Conservation (phyloP, 805 yeast species). For the Cyberlindnera mississippiensis region DNA sequence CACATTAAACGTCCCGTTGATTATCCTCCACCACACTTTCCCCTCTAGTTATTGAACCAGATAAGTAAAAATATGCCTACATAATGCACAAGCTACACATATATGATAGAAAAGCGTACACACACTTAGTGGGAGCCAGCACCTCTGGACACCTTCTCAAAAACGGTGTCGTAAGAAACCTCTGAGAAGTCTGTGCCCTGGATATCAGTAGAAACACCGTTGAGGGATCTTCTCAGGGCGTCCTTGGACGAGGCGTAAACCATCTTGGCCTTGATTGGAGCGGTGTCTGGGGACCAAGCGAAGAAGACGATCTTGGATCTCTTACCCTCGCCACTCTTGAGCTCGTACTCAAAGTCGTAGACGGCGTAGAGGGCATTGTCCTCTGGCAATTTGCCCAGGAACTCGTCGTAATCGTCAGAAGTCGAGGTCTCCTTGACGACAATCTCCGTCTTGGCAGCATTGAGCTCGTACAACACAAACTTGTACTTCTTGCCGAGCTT, state of each 20-base stretch:
- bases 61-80: no score
- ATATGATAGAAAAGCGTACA: not conserved
- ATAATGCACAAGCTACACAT: not conserved
- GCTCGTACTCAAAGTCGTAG: slow-evolving; percentile 94
- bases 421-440: slow-evolving; percentile 82
- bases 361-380: slow-evolving; percentile 95
- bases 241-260: slow-evolving; percentile 98
- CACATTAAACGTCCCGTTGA: no score
- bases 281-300: slow-evolving; percentile 98
- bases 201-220: slow-evolving; percentile 89
- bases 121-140: slow-evolving; percentile 16
- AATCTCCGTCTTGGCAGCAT: slow-evolving; percentile 85
- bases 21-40: no score
- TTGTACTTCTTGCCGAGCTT: slow-evolving; percentile 89
- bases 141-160: slow-evolving; percentile 73
- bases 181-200: slow-evolving; percentile 98
- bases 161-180: slow-evolving; percentile 90
- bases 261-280: slow-evolving; percentile 95
- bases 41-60: no score
- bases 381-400: slow-evolving; percentile 88
- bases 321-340: slow-evolving; percentile 89
- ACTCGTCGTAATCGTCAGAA: slow-evolving; percentile 74
- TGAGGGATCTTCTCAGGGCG: slow-evolving; percentile 94
- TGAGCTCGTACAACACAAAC: slow-evolving; percentile 77
- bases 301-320: slow-evolving; percentile 67